These are phyloP conservation scores for Macroventuria anomochaeta DNA, from an alignment of 2,329 filamentous ascomycete genomes.

Conservation along the genomic window DNA sequence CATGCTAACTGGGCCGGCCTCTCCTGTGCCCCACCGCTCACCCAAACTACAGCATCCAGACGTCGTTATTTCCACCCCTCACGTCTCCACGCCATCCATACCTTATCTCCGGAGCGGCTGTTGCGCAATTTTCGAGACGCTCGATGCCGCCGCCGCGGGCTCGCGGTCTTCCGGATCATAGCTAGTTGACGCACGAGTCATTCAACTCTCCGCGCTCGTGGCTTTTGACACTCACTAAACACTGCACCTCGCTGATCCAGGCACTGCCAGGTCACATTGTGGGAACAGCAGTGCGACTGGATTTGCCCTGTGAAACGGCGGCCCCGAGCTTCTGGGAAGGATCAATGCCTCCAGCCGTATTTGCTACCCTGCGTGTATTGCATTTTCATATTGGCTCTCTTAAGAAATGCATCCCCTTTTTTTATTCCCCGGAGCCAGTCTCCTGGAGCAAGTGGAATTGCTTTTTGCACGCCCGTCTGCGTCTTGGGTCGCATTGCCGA, in stretches of 20 bases:
- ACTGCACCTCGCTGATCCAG: background rate
- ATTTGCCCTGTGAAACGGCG: background rate
- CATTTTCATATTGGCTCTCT: background rate
- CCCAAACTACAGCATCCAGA: conserved; percentile 1
- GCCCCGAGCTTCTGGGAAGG: background rate
- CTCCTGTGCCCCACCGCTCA: background rate
- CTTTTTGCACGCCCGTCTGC: conserved; percentile 12
- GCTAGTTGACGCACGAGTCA: conserved; percentile 1
- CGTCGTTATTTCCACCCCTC: conserved; percentile 9
- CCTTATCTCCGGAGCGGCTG: background rate
- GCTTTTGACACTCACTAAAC: background rate
- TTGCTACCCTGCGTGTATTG: background rate
- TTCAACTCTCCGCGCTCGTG: background rate
- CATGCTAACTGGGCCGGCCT: background rate
- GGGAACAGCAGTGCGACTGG: conserved; percentile 1
- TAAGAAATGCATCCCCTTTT: conserved; percentile 9
- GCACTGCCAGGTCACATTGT: background rate
- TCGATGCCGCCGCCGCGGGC: background rate
- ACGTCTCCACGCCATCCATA: background rate
- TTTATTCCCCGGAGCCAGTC: conserved; percentile 17
- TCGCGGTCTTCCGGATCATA: conserved; percentile 3
- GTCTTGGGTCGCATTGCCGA: conserved; percentile 8
- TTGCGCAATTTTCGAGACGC: background rate
- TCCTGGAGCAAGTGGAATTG: conserved; percentile 20
- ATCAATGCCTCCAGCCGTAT: background rate